Percentiles rank a stretch among this genome's conserved stretches.
Conservation (phyloP, 805 yeast genomes). For the Trichomonascus vanleenenianus region DNA sequence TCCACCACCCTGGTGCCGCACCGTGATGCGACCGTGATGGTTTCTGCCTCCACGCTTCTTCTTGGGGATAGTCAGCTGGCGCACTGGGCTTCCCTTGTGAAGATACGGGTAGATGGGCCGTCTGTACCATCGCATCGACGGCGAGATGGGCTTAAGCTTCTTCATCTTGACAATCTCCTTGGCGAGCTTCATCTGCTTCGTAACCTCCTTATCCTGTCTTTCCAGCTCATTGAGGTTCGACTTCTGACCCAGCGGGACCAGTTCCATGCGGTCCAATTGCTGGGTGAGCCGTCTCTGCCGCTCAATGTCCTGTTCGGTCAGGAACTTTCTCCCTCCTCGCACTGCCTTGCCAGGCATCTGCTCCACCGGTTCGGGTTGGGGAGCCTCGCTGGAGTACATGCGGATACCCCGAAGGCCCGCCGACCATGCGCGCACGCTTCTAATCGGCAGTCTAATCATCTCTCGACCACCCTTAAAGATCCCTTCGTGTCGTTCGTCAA, state of each 20-base stretch:
- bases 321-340: slow-evolving; percentile 1
- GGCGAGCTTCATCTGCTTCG: slow-evolving; percentile 64
- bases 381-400: neutral
- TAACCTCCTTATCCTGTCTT: slow-evolving; percentile 63
- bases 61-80: slow-evolving; percentile 64
- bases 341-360: neutral
- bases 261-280: slow-evolving; percentile 11
- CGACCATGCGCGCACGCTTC: too few relatives aligned
- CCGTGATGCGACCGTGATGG: slow-evolving; percentile 77
- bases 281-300: slow-evolving; percentile 5
- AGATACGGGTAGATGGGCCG: slow-evolving; percentile 82
- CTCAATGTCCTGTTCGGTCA: neutral
- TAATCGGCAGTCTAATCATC: too few relatives aligned
- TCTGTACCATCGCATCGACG: slow-evolving; percentile 83
- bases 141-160: slow-evolving; percentile 71
- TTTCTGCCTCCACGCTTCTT: slow-evolving; percentile 83
- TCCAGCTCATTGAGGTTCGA: slow-evolving; percentile 58
- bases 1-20: slow-evolving; percentile 96
- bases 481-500: too few relatives aligned
- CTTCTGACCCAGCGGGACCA: slow-evolving; percentile 20
- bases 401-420: too few relatives aligned
- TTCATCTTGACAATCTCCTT: slow-evolving; percentile 66
- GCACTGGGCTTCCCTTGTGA: slow-evolving; percentile 76
- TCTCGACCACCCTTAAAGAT: too few relatives aligned
- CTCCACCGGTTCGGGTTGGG: slow-evolving; percentile 1